Percentiles rank a stretch among this genome's conserved stretches.
Evolutionary conservation across 148 eudicot species (phyloP).

Genomic region (Cornus controversa): DNA sequence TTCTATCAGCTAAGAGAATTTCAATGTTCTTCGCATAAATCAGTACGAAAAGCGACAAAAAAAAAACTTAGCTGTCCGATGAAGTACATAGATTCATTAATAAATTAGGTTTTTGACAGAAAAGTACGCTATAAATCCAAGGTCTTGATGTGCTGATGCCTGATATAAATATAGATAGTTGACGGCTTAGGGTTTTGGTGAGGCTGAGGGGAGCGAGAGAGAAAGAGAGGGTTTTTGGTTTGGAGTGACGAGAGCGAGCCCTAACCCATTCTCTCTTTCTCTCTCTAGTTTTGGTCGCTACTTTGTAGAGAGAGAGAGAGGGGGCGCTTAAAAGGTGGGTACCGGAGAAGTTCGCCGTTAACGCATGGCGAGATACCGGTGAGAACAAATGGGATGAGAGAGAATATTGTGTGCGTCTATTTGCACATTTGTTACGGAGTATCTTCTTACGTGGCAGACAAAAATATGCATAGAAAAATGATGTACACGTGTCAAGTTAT

Average conservation of each 20-base stretch:
- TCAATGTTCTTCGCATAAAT: neutral
- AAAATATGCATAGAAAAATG: no score
- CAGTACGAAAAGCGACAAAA: neutral
- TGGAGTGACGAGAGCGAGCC: neutral
- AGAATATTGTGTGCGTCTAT: neutral
- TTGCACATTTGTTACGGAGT: neutral
- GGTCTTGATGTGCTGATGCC: neutral
- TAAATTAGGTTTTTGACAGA: neutral
- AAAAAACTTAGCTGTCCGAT: neutral
- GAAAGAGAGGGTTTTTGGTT: neutral
- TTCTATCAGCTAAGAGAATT: neutral
- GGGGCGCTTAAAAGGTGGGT: neutral
- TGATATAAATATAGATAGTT: slow-evolving; percentile 13
- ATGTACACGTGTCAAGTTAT: no score
- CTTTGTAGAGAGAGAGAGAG: neutral
- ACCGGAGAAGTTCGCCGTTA: neutral
- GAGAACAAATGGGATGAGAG: neutral
- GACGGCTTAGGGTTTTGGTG: slow-evolving; percentile 9
- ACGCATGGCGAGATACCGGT: neutral
- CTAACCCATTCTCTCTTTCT: slow-evolving; percentile 8
- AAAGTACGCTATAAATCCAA: neutral
- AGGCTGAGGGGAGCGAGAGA: slow-evolving; percentile 8
- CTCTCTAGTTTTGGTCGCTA: neutral
- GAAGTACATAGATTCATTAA: neutral
- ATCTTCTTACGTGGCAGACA: neutral